Conservation (phyloP, 139 green algal genomes). For the Chlamydomonas sp. region DNA sequence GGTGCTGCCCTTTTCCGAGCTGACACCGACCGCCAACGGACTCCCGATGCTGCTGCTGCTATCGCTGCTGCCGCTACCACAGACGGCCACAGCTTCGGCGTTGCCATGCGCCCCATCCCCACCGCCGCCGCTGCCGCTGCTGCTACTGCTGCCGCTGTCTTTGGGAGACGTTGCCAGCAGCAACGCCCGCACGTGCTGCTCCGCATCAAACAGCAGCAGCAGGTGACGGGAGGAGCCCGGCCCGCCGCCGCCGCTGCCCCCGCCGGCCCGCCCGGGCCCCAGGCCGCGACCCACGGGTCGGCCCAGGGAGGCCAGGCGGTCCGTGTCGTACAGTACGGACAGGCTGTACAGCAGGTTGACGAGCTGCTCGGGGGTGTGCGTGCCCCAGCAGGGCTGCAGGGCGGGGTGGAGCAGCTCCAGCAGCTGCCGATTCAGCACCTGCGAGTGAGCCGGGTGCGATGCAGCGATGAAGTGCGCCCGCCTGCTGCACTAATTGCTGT, state of each 20-base stretch:
- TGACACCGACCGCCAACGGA: too few species aligned
- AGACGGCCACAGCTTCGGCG: too few species aligned
- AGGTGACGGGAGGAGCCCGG: background rate
- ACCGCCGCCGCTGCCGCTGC: background rate
- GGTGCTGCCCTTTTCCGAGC: too few species aligned
- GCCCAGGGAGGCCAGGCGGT: background rate
- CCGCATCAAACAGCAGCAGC: conserved; percentile 10
- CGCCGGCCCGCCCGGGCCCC: too few species aligned
- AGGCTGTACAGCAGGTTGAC: background rate
- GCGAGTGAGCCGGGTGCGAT: background rate
- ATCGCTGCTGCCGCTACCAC: too few species aligned
- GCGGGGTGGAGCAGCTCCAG: background rate
- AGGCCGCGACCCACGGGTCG: background rate
- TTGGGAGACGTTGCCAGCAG: background rate
- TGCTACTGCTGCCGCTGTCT: background rate
- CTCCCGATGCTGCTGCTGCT: too few species aligned
- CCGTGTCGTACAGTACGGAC: conserved; percentile 6
- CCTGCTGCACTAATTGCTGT: background rate
- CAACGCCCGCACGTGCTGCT: background rate
- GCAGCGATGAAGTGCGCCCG: background rate
- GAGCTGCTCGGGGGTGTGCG: background rate
- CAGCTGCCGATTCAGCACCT: conserved; percentile 16
- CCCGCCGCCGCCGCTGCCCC: background rate
- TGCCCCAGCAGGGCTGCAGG: background rate
- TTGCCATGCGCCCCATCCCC: background rate